Percentiles rank a stretch among this genome's conserved stretches.
phyloP scores from a whole-genome alignment of 2,329 filamentous ascomycete species.

The Trichoderma polysporum region DNA sequence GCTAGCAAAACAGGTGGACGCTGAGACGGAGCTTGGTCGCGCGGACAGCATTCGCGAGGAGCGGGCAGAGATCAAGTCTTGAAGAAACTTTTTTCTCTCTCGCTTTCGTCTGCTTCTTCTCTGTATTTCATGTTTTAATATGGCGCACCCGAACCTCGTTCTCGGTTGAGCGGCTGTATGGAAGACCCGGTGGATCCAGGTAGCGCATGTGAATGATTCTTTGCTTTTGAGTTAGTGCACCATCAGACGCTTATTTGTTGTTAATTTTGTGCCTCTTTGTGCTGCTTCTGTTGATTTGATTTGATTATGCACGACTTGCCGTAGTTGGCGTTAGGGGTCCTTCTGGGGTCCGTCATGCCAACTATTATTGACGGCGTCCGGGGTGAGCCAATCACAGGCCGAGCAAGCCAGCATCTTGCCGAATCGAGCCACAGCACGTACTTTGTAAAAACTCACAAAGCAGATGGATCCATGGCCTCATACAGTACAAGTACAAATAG shows the following conservation, averaged over 20 bases:
- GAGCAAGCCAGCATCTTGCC: neutral
- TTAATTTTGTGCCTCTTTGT: neutral
- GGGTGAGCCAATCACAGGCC: neutral
- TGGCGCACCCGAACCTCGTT: neutral
- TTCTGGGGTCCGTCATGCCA: no score
- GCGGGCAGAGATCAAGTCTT: slow-evolving; percentile 22
- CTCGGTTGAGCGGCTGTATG: neutral
- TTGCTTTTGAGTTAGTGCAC: neutral
- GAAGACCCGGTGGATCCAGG: neutral
- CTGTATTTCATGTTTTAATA: neutral
- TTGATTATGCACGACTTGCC: neutral
- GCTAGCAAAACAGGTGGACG: slow-evolving; percentile 31
- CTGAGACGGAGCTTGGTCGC: slow-evolving; percentile 33
- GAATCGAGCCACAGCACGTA: neutral
- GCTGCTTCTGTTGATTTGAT: neutral
- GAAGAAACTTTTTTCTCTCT: neutral
- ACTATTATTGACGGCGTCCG: neutral
- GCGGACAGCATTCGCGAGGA: slow-evolving; percentile 31
- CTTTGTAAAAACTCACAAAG: no score
- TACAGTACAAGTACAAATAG: no score
- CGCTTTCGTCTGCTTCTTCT: neutral
- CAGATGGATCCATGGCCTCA: no score
- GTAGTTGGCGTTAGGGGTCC: neutral
- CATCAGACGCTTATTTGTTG: slow-evolving; percentile 2
- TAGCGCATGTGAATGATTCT: neutral